Evolutionary conservation across 2,329 filamentous ascomycete genomes (phyloP).

Genomic region (Claviceps humidiphila): DNA sequence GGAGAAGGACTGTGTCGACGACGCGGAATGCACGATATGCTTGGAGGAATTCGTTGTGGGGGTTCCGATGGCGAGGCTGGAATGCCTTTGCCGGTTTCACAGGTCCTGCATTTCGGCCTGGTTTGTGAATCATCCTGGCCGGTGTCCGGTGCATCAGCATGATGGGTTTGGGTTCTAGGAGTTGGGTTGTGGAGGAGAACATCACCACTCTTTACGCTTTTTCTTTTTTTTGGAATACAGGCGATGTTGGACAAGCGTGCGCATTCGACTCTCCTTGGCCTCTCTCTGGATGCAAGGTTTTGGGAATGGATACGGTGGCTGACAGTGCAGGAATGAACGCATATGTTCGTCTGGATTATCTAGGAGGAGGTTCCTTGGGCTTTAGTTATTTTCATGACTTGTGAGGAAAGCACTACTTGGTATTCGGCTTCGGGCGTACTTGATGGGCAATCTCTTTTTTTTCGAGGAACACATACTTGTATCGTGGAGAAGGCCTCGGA

Average conservation of each 20-base stretch:
- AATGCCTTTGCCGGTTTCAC: conserved; percentile 55
- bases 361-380: background rate
- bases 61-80: conserved; percentile 49
- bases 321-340: background rate
- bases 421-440: background rate
- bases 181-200: background rate
- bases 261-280: background rate
- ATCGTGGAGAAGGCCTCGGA: background rate
- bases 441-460: background rate
- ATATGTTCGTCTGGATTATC: background rate
- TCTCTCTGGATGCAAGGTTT: background rate
- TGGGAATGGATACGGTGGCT: background rate
- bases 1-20: conserved; percentile 56
- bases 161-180: conserved; percentile 41
- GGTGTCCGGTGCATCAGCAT: conserved; percentile 54
- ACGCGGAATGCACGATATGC: conserved; percentile 55
- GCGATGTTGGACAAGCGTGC: background rate
- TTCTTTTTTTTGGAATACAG: background rate
- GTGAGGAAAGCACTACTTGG: background rate
- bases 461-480: background rate
- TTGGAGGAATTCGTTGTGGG: conserved; percentile 53
- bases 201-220: background rate
- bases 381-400: background rate
- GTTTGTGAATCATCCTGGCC: conserved; percentile 48
- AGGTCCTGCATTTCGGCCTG: conserved; percentile 46